Evolutionary conservation across 345 rosid genomes (phyloP).

Genomic region (Linum lewisii): DNA sequence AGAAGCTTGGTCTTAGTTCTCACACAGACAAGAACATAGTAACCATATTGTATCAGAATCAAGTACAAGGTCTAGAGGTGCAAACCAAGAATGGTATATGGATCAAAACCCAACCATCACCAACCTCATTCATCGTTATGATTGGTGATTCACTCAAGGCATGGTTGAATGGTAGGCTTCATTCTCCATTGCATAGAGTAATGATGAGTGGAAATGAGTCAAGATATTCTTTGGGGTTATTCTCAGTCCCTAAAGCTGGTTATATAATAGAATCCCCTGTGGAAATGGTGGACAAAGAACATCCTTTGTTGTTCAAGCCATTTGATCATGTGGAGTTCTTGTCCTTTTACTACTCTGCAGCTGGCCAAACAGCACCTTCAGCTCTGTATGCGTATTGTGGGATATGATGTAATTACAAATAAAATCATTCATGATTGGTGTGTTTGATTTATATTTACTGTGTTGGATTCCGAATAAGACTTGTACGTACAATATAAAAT

Average conservation of each 20-base stretch:
- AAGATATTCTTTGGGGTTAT: conserved; percentile 17
- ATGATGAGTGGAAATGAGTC: conserved; percentile 9
- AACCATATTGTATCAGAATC: conserved; percentile 21
- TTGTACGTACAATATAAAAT: too few relatives aligned
- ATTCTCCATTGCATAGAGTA: conserved; percentile 9
- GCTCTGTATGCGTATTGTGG: background rate
- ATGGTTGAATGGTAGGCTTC: conserved; percentile 11
- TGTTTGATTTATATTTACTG: too few relatives aligned
- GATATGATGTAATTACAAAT: background rate
- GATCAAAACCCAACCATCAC: conserved; percentile 18
- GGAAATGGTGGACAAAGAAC: conserved; percentile 12
- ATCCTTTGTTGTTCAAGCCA: conserved; percentile 12
- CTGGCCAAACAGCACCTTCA: background rate
- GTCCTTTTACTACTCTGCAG: background rate
- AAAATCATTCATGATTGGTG: too few relatives aligned
- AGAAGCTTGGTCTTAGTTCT: background rate
- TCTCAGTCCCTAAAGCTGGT: conserved; percentile 8
- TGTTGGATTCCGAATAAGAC: too few relatives aligned
- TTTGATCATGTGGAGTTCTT: conserved; percentile 10
- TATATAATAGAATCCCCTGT: background rate
- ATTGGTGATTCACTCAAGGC: conserved; percentile 23
- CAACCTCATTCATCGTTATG: conserved; percentile 24
- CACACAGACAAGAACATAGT: conserved; percentile 23
- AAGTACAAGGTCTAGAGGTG: conserved; percentile 25
- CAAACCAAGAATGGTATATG: conserved; percentile 22